Conservation (phyloP, 2,329 filamentous ascomycete species). For the Talaromyces pinophilus region DNA sequence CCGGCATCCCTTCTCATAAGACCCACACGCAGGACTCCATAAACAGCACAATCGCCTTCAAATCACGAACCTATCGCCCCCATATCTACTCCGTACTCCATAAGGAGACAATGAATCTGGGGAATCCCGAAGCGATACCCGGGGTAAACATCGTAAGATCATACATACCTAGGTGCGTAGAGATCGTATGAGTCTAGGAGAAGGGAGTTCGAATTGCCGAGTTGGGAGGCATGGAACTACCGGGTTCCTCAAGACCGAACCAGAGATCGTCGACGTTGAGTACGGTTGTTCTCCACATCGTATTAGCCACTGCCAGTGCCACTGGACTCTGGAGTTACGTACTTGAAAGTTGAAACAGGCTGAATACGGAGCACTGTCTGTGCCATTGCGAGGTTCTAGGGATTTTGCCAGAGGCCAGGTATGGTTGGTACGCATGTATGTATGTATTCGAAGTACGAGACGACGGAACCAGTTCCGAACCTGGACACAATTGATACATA, state of each 20-base stretch:
- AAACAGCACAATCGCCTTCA: background rate
- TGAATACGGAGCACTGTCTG: background rate
- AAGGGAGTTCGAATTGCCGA: background rate
- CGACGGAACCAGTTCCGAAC: background rate
- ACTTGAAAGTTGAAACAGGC: background rate
- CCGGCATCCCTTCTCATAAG: background rate
- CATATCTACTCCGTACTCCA: background rate
- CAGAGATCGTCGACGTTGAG: background rate
- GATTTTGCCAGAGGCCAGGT: background rate
- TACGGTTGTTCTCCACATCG: background rate
- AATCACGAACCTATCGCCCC: background rate
- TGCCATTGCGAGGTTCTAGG: background rate
- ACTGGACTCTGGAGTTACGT: no score
- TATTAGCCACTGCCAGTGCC: background rate
- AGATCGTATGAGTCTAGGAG: background rate
- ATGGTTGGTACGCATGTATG: background rate
- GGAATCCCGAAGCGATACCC: conserved; percentile 1
- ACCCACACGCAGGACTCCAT: no score
- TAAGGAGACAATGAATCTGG: background rate
- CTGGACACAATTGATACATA: background rate
- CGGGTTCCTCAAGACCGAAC: background rate
- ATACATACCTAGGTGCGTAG: background rate
- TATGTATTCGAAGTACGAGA: background rate
- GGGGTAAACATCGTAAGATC: background rate
- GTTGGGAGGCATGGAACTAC: background rate